Percentiles rank a stretch among this genome's conserved stretches.
Conservation (phyloP, 805 yeast genomes). For the Schwanniomyces vanrijiae region DNA sequence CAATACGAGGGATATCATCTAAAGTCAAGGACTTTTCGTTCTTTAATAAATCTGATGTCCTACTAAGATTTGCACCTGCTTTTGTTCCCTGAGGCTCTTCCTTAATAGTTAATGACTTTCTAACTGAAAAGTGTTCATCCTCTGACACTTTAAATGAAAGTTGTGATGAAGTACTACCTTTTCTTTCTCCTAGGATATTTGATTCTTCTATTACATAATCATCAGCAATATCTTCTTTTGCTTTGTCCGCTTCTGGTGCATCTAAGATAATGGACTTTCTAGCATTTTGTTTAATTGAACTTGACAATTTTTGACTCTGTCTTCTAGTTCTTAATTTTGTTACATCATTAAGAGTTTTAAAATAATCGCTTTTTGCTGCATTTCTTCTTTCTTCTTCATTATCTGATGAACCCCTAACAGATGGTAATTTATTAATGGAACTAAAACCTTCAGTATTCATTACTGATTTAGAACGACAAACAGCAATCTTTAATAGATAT, state of each 20-base stretch:
- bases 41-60: constrained; percentile 68
- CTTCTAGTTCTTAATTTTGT: constrained; percentile 73
- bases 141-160: constrained; percentile 27
- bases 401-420: constrained; percentile 1
- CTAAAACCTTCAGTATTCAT: constrained; percentile 33
- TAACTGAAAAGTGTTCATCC: constrained; percentile 23
- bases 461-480: constrained; percentile 67
- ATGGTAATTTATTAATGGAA: not conserved
- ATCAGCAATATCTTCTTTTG: constrained; percentile 23
- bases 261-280: constrained; percentile 67
- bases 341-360: constrained; percentile 72
- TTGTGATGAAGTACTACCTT: constrained; percentile 25
- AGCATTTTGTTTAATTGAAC: constrained; percentile 56
- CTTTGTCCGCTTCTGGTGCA: constrained; percentile 53
- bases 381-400: constrained; percentile 6
- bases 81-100: constrained; percentile 39
- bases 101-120: constrained; percentile 26
- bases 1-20: constrained; percentile 96
- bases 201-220: constrained; percentile 15
- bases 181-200: constrained; percentile 6
- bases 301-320: constrained; percentile 59
- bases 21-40: constrained; percentile 84
- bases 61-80: constrained; percentile 45
- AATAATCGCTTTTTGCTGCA: constrained; percentile 48
- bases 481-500: constrained; percentile 78